Conservation (phyloP, 257 asterid species). For the Misopates orontium region DNA sequence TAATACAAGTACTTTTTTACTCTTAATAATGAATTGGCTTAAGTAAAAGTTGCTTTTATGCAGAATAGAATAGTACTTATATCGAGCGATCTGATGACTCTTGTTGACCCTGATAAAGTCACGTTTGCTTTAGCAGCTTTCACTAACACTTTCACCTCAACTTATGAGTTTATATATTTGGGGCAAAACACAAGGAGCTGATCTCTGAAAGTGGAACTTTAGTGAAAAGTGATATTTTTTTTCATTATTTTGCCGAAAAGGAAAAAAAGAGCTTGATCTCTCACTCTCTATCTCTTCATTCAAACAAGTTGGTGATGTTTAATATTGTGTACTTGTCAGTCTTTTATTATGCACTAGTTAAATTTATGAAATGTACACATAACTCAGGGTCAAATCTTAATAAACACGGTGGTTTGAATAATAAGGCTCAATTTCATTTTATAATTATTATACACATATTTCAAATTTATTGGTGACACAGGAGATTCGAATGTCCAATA, state of each 20-base stretch:
- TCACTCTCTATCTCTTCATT: too few species aligned
- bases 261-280: background rate
- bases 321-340: too few species aligned
- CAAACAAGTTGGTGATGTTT: too few species aligned
- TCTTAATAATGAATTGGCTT: constrained; percentile 12
- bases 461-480: too few species aligned
- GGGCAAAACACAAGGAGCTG: background rate
- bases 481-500: too few species aligned
- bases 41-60: constrained; percentile 7
- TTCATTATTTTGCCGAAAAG: background rate
- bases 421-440: too few species aligned
- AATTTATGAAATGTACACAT: too few species aligned
- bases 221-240: constrained; percentile 1
- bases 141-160: constrained; percentile 7
- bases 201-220: background rate
- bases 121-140: constrained; percentile 17
- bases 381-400: too few species aligned
- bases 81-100: background rate
- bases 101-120: constrained; percentile 23
- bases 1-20: constrained; percentile 6
- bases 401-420: too few species aligned
- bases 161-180: background rate
- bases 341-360: too few species aligned
- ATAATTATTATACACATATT: too few species aligned
- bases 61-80: background rate